Percentiles rank a stretch among this genome's conserved stretches.
Conservation (phyloP, 805 yeast species). For the Cyberlindnera petersonii region DNA sequence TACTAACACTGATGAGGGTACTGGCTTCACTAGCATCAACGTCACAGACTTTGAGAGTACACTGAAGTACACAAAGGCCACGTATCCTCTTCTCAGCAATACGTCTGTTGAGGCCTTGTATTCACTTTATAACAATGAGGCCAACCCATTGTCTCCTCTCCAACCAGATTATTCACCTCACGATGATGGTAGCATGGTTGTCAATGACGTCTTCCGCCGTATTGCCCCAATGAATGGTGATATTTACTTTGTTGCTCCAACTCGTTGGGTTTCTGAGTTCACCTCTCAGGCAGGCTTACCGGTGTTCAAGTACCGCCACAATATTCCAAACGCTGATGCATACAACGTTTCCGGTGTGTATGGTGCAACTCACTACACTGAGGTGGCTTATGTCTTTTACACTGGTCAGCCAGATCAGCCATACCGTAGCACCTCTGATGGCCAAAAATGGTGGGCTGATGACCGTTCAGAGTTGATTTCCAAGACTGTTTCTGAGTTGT, state of each 20-base stretch:
- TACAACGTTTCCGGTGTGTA: constrained; percentile 6
- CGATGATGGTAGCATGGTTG: not conserved
- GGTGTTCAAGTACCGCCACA: constrained; percentile 12
- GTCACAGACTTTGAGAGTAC: constrained; percentile 5
- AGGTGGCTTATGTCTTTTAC: constrained; percentile 11
- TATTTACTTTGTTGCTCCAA: constrained; percentile 13
- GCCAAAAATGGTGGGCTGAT: constrained; percentile 12
- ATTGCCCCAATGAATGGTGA: constrained; percentile 12
- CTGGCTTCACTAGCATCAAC: constrained; percentile 5
- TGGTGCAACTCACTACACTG: constrained; percentile 11
- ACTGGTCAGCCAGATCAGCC: constrained; percentile 8
- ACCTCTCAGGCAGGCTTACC: constrained; percentile 5
- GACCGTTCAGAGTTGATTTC: constrained; percentile 7
- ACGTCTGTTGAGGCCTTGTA: constrained; percentile 7
- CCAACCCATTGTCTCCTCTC: constrained; percentile 8
- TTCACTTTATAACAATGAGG: constrained; percentile 5
- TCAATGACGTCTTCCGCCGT: constrained; percentile 3
- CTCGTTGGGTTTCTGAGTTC: constrained; percentile 11
- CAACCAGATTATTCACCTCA: constrained; percentile 16
- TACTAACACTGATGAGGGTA: constrained; percentile 24
- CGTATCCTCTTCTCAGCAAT: constrained; percentile 12
- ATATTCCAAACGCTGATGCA: constrained; percentile 8
- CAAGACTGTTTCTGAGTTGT: constrained; percentile 8
- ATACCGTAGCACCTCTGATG: constrained; percentile 8
- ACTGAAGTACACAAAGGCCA: not conserved